Conservation (phyloP, 1,284 basidiomycete species). For the Amylostereum chailletii region DNA sequence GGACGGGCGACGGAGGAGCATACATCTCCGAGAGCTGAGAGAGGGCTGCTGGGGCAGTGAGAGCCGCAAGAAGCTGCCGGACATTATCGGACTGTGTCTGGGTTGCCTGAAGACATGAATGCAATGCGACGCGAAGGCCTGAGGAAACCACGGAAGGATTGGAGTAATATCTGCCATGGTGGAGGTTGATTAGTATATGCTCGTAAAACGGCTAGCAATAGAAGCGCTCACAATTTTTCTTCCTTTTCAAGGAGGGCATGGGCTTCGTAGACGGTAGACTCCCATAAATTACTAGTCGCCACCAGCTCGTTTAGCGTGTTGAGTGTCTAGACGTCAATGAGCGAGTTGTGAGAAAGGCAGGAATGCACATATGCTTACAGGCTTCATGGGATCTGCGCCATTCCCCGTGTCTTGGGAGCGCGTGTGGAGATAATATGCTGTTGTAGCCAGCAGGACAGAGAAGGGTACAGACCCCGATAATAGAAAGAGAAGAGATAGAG, state of each 20-base stretch:
- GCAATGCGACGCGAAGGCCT: conserved; percentile 56
- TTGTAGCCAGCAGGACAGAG: conserved; percentile 32
- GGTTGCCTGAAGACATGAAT: conserved; percentile 63
- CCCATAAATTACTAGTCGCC: conserved; percentile 59
- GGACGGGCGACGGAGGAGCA: conserved; percentile 60
- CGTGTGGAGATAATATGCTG: conserved; percentile 32
- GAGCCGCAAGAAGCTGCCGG: conserved; percentile 64
- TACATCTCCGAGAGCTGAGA: conserved; percentile 78
- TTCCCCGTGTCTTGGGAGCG: conserved; percentile 24
- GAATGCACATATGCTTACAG: conserved; percentile 31
- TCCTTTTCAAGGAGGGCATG: conserved; percentile 57
- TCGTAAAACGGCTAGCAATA: background rate
- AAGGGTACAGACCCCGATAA: conserved; percentile 40
- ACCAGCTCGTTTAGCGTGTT: conserved; percentile 57
- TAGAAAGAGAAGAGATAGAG: conserved; percentile 31
- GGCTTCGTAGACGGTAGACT: conserved; percentile 59
- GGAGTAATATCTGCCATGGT: conserved; percentile 28
- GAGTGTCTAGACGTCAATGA: conserved; percentile 37
- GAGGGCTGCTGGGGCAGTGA: conserved; percentile 59
- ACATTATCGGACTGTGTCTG: conserved; percentile 74
- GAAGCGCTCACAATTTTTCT: conserved; percentile 44
- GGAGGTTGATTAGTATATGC: conserved; percentile 3
- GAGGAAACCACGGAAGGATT: conserved; percentile 44
- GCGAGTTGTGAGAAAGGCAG: background rate
- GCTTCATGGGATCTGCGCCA: conserved; percentile 39